Percentiles rank a stretch among this genome's conserved stretches.
Evolutionary conservation across 1,139 yeast genomes (phyloP).

Genomic region (Pichia sp.): DNA sequence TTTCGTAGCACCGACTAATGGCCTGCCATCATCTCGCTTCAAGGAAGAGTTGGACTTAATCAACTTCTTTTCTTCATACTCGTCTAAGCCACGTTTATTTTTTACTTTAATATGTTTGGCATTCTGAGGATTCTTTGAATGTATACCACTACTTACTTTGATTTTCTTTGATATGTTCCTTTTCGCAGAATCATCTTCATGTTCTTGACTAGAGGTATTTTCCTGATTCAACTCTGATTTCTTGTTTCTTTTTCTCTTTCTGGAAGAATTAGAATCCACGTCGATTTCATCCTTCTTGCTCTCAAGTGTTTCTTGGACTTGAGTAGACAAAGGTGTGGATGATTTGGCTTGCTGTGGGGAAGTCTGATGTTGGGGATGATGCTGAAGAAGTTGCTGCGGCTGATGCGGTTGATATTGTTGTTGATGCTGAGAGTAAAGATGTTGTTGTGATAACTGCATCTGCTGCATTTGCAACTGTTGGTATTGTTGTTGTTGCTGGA

Average conservation of each 20-base stretch:
- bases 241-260: not conserved
- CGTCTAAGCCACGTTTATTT: not conserved
- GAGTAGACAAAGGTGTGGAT: too few species aligned
- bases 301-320: too few species aligned
- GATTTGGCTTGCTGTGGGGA: not conserved
- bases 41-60: slow-evolving; percentile 28
- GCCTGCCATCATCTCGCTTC: slow-evolving; percentile 55
- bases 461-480: slow-evolving; percentile 9
- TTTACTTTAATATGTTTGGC: not conserved
- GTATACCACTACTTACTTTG: not conserved
- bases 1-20: slow-evolving; percentile 77
- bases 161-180: not conserved
- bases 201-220: not conserved
- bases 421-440: slow-evolving; percentile 4
- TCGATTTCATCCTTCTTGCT: too few species aligned
- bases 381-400: slow-evolving; percentile 18
- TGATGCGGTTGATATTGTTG: slow-evolving; percentile 20
- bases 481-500: slow-evolving; percentile 10
- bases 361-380: not conserved
- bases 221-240: not conserved
- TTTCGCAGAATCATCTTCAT: not conserved
- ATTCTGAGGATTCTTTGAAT: not conserved
- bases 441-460: slow-evolving; percentile 7
- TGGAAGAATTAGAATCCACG: too few species aligned
- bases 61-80: slow-evolving; percentile 5